These are phyloP conservation scores for Pyricularia grisea DNA, from an alignment of 2,329 filamentous ascomycete species.

Conservation along the genomic window DNA sequence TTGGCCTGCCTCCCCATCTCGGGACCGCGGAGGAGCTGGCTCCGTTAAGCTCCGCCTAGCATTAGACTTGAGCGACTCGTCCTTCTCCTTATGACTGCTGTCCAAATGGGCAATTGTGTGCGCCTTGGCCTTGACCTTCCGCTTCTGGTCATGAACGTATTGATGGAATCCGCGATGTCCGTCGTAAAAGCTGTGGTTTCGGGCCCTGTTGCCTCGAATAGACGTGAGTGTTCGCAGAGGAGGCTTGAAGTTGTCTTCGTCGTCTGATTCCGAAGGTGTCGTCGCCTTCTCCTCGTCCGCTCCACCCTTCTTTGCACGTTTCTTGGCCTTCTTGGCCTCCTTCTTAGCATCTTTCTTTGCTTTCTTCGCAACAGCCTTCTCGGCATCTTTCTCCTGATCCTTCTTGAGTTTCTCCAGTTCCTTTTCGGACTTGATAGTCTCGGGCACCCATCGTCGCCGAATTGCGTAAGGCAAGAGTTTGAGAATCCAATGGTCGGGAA, in stretches of 20 bases:
- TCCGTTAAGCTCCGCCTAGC: neutral
- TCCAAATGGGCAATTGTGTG: neutral
- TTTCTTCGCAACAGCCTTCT: slow-evolving; percentile 8
- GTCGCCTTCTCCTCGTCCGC: neutral
- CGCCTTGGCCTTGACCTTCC: slow-evolving; percentile 8
- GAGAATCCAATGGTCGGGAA: slow-evolving; percentile 53
- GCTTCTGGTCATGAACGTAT: slow-evolving; percentile 18
- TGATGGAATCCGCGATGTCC: slow-evolving; percentile 12
- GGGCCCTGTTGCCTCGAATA: slow-evolving; percentile 15
- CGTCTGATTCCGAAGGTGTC: neutral
- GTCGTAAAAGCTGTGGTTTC: slow-evolving; percentile 11
- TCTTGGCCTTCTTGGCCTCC: neutral
- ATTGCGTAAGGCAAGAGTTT: slow-evolving; percentile 11
- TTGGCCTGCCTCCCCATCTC: neutral
- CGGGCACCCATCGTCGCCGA: slow-evolving; percentile 12
- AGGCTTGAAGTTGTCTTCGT: slow-evolving; percentile 4
- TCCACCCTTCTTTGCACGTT: neutral
- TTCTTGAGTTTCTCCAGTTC: neutral
- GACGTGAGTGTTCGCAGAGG: slow-evolving; percentile 16
- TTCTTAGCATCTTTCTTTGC: slow-evolving; percentile 5
- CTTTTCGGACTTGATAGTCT: slow-evolving; percentile 9
- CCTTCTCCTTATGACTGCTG: neutral
- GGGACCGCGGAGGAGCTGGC: neutral
- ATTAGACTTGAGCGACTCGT: neutral
- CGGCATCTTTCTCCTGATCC: slow-evolving; percentile 6